Conservation (phyloP, 2,329 filamentous ascomycete genomes). For the Aspergillus nomiae region DNA sequence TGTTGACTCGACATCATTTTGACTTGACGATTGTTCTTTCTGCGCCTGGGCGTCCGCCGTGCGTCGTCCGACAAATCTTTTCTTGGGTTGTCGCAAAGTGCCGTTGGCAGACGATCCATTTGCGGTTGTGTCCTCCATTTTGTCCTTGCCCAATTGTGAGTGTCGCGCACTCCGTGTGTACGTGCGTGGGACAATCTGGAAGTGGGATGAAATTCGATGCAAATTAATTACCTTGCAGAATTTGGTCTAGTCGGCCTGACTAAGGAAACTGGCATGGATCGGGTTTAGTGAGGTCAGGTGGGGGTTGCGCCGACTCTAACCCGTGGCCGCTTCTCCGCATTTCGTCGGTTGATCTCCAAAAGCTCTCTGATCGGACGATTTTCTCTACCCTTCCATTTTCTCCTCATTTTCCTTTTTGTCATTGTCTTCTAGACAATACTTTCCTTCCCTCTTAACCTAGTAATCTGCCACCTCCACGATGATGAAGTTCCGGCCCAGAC, state of each 20-base stretch:
- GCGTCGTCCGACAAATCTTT: slow-evolving; percentile 84
- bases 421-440: not conserved
- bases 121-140: slow-evolving; percentile 12
- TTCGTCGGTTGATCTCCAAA: slow-evolving; percentile 8
- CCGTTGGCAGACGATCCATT: slow-evolving; percentile 3
- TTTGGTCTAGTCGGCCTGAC: slow-evolving; percentile 8
- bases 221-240: not conserved
- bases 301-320: slow-evolving; percentile 18
- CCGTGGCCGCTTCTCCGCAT: slow-evolving; percentile 32
- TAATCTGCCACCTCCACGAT: slow-evolving; percentile 15
- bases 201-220: slow-evolving; percentile 18
- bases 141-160: not conserved
- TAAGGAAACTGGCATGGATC: slow-evolving; percentile 12
- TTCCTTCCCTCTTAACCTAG: not conserved
- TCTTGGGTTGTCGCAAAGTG: slow-evolving; percentile 71
- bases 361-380: slow-evolving; percentile 7
- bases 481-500: slow-evolving; percentile 29
- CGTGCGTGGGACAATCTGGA: not conserved
- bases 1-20: slow-evolving; percentile 66
- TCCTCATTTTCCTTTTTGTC: not conserved
- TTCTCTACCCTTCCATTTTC: slow-evolving; percentile 4
- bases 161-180: too few species aligned
- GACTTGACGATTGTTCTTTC: slow-evolving; percentile 59
- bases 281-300: slow-evolving; percentile 20
- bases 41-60: slow-evolving; percentile 60